Evolutionary conservation across 2,329 filamentous ascomycete species (phyloP).

Genomic region (Alternaria angustiovoidea): DNA sequence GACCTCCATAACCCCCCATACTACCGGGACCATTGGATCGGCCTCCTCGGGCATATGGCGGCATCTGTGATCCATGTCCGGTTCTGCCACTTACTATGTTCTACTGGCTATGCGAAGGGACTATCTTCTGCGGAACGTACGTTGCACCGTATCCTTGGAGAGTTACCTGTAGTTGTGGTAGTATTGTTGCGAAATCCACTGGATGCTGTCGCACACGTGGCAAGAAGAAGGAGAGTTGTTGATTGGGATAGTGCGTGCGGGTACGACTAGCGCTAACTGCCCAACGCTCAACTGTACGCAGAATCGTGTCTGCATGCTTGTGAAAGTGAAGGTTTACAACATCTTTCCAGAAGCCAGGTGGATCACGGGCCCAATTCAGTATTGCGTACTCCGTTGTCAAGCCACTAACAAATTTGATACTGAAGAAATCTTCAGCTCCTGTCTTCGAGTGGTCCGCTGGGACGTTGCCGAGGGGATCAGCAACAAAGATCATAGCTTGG

Average conservation of each 20-base stretch:
- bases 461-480: constrained; percentile 47
- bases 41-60: neutral
- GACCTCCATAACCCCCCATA: neutral
- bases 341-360: constrained; percentile 23
- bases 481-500: constrained; percentile 64
- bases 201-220: no score
- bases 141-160: constrained; percentile 9
- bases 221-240: no score
- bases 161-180: constrained; percentile 1
- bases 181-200: neutral
- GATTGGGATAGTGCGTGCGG: no score
- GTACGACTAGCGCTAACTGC: neutral
- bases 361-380: neutral
- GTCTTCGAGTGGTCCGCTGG: neutral
- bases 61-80: neutral
- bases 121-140: neutral
- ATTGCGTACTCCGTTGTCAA: neutral
- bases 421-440: no score
- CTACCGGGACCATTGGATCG: neutral
- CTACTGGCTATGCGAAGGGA: neutral
- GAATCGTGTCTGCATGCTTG: constrained; percentile 15
- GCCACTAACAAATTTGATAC: neutral
- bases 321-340: constrained; percentile 22
- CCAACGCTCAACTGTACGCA: constrained; percentile 18
- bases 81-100: neutral